Percentiles rank a stretch among this genome's conserved stretches.
These are phyloP conservation scores for Vaccinium macrocarpon DNA, from an alignment of 148 eudicot species.

Conservation along the genomic window DNA sequence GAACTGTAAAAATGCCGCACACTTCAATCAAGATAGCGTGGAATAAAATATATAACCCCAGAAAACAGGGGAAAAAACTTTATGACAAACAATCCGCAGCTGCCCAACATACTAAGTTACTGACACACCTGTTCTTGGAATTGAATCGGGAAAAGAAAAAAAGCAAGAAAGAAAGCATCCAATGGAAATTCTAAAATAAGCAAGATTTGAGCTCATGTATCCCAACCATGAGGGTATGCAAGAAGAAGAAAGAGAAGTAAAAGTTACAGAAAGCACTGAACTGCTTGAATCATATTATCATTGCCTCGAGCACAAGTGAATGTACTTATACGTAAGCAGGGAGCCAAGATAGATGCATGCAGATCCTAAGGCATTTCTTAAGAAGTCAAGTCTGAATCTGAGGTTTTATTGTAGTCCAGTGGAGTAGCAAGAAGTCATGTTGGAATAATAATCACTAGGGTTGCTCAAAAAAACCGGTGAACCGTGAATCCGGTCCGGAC, in stretches of 20 bases:
- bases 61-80: not conserved
- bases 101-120: not conserved
- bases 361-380: constrained; percentile 1
- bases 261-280: not conserved
- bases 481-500: too few species aligned
- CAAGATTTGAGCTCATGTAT: not conserved
- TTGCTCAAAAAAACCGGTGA: too few species aligned
- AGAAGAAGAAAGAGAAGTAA: not conserved
- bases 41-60: not conserved
- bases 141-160: not conserved
- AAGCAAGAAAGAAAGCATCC: not conserved
- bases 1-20: not conserved
- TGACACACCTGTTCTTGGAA: not conserved
- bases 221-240: not conserved
- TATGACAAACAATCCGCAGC: not conserved
- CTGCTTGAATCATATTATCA: not conserved
- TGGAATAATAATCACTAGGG: not conserved
- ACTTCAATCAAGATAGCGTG: not conserved
- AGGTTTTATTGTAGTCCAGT: not conserved
- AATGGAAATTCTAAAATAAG: not conserved
- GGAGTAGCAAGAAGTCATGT: not conserved
- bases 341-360: not conserved
- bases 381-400: not conserved
- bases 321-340: not conserved
- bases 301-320: not conserved